phyloP scores from a whole-genome alignment of 768 basidiomycete species.

The Auriscalpium vulgare region DNA sequence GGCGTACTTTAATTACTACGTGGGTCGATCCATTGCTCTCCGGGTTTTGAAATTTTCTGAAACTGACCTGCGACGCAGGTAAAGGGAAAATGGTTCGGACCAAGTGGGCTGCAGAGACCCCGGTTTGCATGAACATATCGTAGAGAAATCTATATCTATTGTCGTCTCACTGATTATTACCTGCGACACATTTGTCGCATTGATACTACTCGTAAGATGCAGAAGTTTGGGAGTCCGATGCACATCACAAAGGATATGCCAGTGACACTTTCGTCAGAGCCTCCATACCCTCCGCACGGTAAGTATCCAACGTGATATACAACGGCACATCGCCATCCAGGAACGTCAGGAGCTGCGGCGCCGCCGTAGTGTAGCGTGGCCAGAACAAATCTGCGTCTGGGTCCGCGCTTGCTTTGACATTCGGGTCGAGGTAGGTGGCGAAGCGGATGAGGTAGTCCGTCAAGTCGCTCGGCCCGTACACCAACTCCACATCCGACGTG shows the following conservation, averaged over 20 bases:
- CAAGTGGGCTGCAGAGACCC: conserved; percentile 18
- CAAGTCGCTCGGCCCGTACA: conserved; percentile 6
- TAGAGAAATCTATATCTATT: too few relatives aligned
- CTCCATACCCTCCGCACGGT: too few relatives aligned
- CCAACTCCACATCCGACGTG: conserved; percentile 5
- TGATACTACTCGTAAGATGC: too few relatives aligned
- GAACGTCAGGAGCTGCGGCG: background rate
- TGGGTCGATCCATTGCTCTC: background rate
- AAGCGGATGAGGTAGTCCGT: too few relatives aligned
- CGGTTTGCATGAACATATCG: background rate
- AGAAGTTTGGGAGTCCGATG: too few relatives aligned
- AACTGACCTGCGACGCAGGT: conserved; percentile 7
- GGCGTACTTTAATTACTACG: conserved; percentile 23
- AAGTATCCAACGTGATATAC: conserved; percentile 13
- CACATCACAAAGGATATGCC: too few relatives aligned
- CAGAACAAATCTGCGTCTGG: conserved; percentile 5
- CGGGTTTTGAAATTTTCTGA: background rate
- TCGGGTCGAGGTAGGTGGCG: conserved; percentile 15
- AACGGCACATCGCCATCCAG: conserved; percentile 15
- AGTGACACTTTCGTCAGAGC: too few relatives aligned
- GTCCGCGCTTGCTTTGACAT: conserved; percentile 1
- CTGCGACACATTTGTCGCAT: too few relatives aligned
- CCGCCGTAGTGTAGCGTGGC: conserved; percentile 14
- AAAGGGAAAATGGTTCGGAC: conserved; percentile 26
- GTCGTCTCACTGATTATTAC: too few relatives aligned